Evolutionary conservation across 257 asterid species (phyloP), one percentile per base, ranked within the genome.

Genomic region (Solanum virginianum): DNA sequence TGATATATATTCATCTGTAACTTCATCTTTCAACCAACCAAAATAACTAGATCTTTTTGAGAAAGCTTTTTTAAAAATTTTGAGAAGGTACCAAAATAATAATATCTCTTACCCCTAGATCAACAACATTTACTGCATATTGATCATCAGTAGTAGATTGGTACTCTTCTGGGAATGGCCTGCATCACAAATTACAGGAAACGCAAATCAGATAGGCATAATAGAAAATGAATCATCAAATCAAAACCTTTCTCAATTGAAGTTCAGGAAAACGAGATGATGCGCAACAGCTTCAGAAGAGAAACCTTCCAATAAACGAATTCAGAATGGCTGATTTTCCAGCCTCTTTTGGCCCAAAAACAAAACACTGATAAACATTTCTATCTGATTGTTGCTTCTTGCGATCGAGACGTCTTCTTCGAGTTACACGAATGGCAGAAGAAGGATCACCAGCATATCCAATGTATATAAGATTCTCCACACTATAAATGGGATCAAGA

Each of bases 401-500:
- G 84, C 97, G 97, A 92, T 96, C 98, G 56, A 92, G n/a, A 55
- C 94, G 94, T 86, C 98, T 95, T 92, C 98, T 91, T 65, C 98
- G 92, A 87, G 98, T 93, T 72, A 96, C 87, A 81, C 93, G 98
- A 74, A 92, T 88, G 79, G 99, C 96, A 86, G 97, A 88, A 85
- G 93, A 89, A 39, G 97, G 94, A 86, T 96, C 99, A 85, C 93
- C 94, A 69, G 96, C 95, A 92, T 92, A 96, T 88, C 98, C 98
- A 81, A 95, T 91, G 88, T 93, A 96, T 88, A 94, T 90, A 80
- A 96, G 97, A 89, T 92, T 89, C 91, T 95, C 99, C 84, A 94
- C 90, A 63, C 94, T 92, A 87, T 89, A 92, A 83, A 93, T 87
- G 71, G 99, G 98, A 85, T 96, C 98, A 83, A 95, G 90, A 91